Evolutionary conservation across 257 asterid genomes (phyloP), one percentile per base, ranked within the genome.

Genomic region (Jasminum sambac): DNA sequence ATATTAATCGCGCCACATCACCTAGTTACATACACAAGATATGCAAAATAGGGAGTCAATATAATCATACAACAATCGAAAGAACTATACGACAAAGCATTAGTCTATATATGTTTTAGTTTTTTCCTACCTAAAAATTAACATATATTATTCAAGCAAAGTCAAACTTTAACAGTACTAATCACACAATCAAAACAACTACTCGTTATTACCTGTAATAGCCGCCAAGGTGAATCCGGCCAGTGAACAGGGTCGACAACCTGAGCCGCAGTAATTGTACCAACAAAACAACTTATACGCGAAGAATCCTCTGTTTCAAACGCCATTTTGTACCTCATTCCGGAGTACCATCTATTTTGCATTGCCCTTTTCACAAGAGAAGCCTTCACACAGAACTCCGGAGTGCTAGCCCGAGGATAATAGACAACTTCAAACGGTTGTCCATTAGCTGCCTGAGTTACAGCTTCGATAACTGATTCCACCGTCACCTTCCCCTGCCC

Each of bases 151-250:
- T n/a, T n/a, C 36, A 30, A 1, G 1, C 2, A 30, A 30, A 30
- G 36, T 40, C 12, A 40, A 40, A 40, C 12, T 40, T 40, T 5
- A 40, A 40, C 12, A n/a, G n/a, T n/a, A 40, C 44, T 40, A 40
- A 30, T 4, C 36, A 30, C 36, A 30, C 4, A 30, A 4, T 30
- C 36, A 30, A 30, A 30, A 30, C 36, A 30, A 30, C 36, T 30
- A 30, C 36, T 4, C 36, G 36, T 38, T 6, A 25, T 70, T 81
- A 93, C 99, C 98, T 81, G 96, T 25, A 94, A 97, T 77, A 91
- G 91, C 84, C 96, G 88, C 99, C 99, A 94, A 1, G 98, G 99
- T 0, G 99, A 94, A 82, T 87, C 96, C 0, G 99, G 96, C 99
- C 99, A 94, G 40, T 75, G 89, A 69, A 89, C 63, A 5, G 99